Evolutionary conservation across 163 green algal species (phyloP).

Genomic region (Chlamydomonas reinhardtii): DNA sequence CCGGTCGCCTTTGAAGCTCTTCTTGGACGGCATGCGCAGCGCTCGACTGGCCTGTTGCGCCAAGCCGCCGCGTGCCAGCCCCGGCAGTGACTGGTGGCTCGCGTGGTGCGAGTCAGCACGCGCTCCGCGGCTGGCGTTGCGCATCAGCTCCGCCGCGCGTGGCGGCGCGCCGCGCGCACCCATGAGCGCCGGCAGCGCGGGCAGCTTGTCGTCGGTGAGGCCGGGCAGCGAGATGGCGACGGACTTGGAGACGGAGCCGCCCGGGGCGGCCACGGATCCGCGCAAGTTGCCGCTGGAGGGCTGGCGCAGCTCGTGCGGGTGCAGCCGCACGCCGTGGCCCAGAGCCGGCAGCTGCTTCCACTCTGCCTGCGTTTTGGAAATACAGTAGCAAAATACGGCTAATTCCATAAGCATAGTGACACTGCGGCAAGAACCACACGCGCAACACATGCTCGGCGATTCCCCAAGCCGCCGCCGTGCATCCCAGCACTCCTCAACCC

Average conservation of each 20-base stretch:
- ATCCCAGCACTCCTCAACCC: no score
- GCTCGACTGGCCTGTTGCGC: background rate
- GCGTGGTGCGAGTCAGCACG: background rate
- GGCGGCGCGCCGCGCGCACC: constrained; percentile 12
- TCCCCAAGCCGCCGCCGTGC: no score
- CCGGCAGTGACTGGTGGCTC: background rate
- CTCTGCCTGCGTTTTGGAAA: background rate
- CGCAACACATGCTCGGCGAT: no score
- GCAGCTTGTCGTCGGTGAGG: background rate
- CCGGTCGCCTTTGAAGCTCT: constrained; percentile 18
- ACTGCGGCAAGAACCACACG: no score
- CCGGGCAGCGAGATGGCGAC: no score
- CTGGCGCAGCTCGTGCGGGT: constrained; percentile 36
- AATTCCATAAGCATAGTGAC: no score
- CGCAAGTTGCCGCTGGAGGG: constrained; percentile 5
- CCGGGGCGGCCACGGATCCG: background rate
- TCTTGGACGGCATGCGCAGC: constrained; percentile 2
- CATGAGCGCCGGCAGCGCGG: background rate
- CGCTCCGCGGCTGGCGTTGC: background rate
- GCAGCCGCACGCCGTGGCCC: constrained; percentile 3
- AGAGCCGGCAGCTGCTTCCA: constrained; percentile 39
- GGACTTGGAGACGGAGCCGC: no score
- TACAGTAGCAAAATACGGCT: no score
- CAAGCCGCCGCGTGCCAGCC: background rate
- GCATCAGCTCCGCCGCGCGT: constrained; percentile 23